phyloP scores from a whole-genome alignment of 2,329 filamentous ascomycete genomes.

The Pseudogymnoascus sp. region DNA sequence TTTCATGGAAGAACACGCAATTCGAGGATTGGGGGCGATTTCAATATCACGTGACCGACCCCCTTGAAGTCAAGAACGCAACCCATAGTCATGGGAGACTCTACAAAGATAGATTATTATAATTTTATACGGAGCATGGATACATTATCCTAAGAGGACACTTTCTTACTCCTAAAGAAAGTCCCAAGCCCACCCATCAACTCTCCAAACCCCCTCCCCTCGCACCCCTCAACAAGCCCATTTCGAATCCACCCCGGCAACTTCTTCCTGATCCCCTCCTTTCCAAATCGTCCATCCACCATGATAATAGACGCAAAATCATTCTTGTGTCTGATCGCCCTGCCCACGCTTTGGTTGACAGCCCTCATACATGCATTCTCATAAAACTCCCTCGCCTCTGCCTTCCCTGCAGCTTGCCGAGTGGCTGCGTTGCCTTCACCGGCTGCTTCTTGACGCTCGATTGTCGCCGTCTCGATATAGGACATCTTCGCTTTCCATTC shows the following conservation, averaged over 20 bases:
- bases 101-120: neutral
- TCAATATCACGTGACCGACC: neutral
- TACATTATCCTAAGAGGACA: neutral
- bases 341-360: conserved; percentile 92
- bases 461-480: conserved; percentile 63
- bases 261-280: conserved; percentile 65
- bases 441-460: conserved; percentile 29
- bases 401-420: conserved; percentile 34
- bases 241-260: conserved; percentile 82
- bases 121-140: neutral
- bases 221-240: conserved; percentile 49
- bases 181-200: conserved; percentile 50
- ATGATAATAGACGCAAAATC: conserved; percentile 91
- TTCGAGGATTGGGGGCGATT: neutral
- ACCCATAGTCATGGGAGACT: neutral
- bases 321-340: conserved; percentile 77
- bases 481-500: conserved; percentile 91
- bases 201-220: conserved; percentile 45
- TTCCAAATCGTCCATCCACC: conserved; percentile 72
- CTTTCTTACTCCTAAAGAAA: conserved; percentile 51
- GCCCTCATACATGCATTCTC: conserved; percentile 95
- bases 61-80: neutral
- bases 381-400: conserved; percentile 69
- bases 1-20: neutral
- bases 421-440: conserved; percentile 3